Evolutionary conservation across 192 early-diverging fungal genomes (phyloP), one percentile per base, ranked within the genome.

Genomic region (Coemansia sp.): DNA sequence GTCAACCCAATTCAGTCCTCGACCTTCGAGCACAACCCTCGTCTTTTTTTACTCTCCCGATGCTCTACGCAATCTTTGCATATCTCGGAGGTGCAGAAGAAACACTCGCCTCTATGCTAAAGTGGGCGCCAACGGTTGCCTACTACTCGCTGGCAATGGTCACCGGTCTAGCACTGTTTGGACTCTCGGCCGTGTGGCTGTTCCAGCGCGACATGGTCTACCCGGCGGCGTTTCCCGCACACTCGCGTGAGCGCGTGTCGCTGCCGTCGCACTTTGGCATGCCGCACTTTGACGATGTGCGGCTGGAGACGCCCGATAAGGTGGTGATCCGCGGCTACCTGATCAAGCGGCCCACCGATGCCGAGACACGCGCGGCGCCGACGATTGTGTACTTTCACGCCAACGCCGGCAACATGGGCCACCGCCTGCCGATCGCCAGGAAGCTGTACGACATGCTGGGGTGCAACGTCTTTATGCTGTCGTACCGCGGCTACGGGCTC

Each of bases 361-460:
- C 78, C 10, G 69, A 69, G 19, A 80, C 85, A 7, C 80, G 62
- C 25, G 51, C 38, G 1, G 72, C 82, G 14, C 81, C 88, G 26
- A 97, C 93, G 1, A 63, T 99, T 33, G 52, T 97, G 5, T 95
- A 92, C 54, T 89, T 88, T 47, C 96, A 99, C 59, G 93, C 94
- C 23, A 99, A 99, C 56, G 97, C 97, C 15, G 97, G 97, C 24
- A 99, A 99, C 64, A 93, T 97, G 88, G 96, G 97, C 30, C 95
- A 99, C 63, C 81, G 97, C 11, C 77, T 99, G 46, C 94, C 94
- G 5, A 91, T 97, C 40, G 93, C 94, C 18, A 78, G 83, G 46
- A 63, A 84, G 3, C 74, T 97, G 43, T 78, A 88, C 55, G 57
- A 74, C 19, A 61, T 65, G 19, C 79, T 81, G 28, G 72, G 78